Conservation (phyloP, 768 basidiomycete species). For the Lentinula guzmanii region DNA sequence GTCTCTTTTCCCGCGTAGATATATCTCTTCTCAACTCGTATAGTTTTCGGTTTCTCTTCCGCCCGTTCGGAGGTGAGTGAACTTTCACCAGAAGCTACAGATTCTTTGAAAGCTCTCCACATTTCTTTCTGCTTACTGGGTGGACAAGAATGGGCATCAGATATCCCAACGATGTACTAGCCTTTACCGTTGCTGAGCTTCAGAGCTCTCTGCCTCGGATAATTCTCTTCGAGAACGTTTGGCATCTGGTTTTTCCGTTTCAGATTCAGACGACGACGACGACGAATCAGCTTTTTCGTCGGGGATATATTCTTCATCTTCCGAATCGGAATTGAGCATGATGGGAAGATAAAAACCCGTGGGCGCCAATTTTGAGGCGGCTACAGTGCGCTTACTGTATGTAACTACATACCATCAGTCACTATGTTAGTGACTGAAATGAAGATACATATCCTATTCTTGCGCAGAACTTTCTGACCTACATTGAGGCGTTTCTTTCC, state of each 20-base stretch:
- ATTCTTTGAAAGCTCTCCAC: conserved; percentile 67
- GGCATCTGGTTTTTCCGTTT: conserved; percentile 27
- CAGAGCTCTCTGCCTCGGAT: conserved; percentile 25
- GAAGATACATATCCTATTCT: no score
- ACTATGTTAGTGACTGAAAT: no score
- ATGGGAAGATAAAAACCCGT: neutral
- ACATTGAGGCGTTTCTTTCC: no score
- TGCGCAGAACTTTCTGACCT: no score
- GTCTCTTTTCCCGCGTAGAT: conserved; percentile 75
- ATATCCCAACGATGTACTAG: conserved; percentile 6
- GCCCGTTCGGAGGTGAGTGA: conserved; percentile 7
- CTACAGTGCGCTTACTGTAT: no score
- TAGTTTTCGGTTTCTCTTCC: conserved; percentile 26
- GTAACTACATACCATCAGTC: no score
- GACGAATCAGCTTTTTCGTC: conserved; percentile 32
- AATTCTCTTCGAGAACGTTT: conserved; percentile 27
- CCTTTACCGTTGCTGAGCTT: conserved; percentile 38
- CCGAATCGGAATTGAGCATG: conserved; percentile 44
- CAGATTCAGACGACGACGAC: conserved; percentile 33
- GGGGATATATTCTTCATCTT: conserved; percentile 68
- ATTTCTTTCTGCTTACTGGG: conserved; percentile 54
- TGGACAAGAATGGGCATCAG: conserved; percentile 3
- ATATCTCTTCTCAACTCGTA: conserved; percentile 67
- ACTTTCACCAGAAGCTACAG: conserved; percentile 31
- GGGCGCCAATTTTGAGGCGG: neutral